Conservation (phyloP, 495 filamentous ascomycete genomes). For the Hyphodiscus hymeniophilus region DNA sequence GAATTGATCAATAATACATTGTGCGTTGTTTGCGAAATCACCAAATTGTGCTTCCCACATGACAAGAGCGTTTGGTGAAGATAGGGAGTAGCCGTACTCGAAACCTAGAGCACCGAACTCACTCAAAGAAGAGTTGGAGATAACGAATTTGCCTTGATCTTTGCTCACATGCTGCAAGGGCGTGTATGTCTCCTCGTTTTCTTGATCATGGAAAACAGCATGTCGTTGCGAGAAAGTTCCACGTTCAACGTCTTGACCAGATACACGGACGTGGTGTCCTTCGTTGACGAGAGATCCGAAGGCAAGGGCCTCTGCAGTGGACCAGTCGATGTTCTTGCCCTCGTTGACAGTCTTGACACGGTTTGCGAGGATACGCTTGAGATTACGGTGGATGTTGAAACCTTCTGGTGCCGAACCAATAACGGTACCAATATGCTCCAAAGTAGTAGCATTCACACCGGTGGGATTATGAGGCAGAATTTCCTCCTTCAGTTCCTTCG, state of each 20-base stretch:
- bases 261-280: conserved; percentile 93
- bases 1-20: conserved; percentile 99
- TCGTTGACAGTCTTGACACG: conserved; percentile 89
- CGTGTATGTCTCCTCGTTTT: conserved; percentile 84
- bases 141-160: conserved; percentile 89
- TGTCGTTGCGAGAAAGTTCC: conserved; percentile 99
- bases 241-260: conserved; percentile 97
- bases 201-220: conserved; percentile 94
- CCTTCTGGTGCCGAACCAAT: conserved; percentile 71
- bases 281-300: conserved; percentile 86
- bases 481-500: conserved; percentile 93
- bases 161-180: conserved; percentile 82
- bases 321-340: conserved; percentile 94
- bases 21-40: conserved; percentile 98
- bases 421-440: conserved; percentile 71
- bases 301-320: conserved; percentile 92
- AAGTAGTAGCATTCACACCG: conserved; percentile 56
- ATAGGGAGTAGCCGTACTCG: conserved; percentile 96
- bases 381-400: conserved; percentile 85
- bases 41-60: conserved; percentile 99
- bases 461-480: conserved; percentile 89
- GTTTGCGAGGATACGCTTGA: conserved; percentile 89
- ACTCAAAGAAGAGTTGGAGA: conserved; percentile 93
- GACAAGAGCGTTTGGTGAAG: conserved; percentile 90
- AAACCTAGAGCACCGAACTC: conserved; percentile 95